Evolutionary conservation across 225 moss, liverwort and hornwort genomes (phyloP), one percentile per base, ranked within the genome.

Genomic region (Ulota crispa): DNA sequence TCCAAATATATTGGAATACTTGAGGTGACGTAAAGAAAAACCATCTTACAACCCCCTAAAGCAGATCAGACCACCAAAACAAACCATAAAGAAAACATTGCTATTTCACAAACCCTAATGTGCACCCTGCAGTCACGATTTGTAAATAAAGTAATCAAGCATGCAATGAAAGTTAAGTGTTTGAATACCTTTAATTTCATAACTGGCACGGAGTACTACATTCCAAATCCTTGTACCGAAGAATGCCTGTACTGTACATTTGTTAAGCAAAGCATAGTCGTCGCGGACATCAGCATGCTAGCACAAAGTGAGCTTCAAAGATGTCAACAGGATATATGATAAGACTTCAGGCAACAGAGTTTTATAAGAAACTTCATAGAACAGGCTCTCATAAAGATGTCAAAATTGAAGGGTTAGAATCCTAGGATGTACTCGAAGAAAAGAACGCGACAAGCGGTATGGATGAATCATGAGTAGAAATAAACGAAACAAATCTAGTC

Each of bases 401-500:
- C 24, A 73, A 61, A 78, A 72, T 77, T 31, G n/a, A 67, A 39
- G 30, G 39, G 41, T 68, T 27, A 3, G 14, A 64, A 55, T 76
- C 42, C 45, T 36, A 28, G 62, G 82, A 52, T 68, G 21, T 9
- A 65, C 71, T 65, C 4, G 7, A 52, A 42, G 73, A n/a, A 43
- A 70, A 64, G 52, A 71, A 76, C 67, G 68, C 42, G 45, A 70
- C 31, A 68, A 64, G 68, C 73, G 73, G 27, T 24, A 50, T 0
- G 64, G 52, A 52, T 53, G 75, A 80, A 69, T 74, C 74, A 45
- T n/a, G 55, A 63, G 36, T 19, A 45, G 24, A 81, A 52, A 53
- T 41, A 16, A 67, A 83, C 5, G 59, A 80, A 60, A 60, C 32
- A 73, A 68, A 32, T 77, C 65, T 75, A 36, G 56, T 67, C 79